Percentiles rank a stretch among this genome's conserved stretches.
phyloP scores from a whole-genome alignment of 2,329 filamentous ascomycete genomes.

The Talaromyces sp. region DNA sequence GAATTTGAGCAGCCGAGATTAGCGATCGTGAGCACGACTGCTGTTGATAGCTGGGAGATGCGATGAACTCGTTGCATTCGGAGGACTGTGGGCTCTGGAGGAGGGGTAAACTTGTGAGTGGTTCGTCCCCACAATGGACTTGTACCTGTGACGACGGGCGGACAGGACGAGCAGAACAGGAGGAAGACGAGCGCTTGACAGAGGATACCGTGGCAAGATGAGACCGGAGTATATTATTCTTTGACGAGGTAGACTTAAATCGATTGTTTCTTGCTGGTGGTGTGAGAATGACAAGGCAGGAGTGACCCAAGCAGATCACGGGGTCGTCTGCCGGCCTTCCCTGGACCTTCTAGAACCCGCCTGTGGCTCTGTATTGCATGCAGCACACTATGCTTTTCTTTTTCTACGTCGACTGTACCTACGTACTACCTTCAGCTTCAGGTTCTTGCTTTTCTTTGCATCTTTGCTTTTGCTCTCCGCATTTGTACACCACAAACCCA shows the following conservation, averaged over 20 bases:
- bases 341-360: conserved; percentile 3
- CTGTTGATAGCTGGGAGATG: neutral
- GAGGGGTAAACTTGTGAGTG: neutral
- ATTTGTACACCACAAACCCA: neutral
- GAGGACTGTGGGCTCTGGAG: neutral
- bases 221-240: neutral
- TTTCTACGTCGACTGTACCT: neutral
- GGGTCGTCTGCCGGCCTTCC: neutral
- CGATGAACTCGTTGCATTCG: neutral
- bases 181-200: neutral
- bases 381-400: neutral
- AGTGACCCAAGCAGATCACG: conserved; percentile 1
- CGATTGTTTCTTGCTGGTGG: neutral
- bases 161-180: neutral
- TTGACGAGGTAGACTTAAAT: neutral
- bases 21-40: conserved; percentile 17
- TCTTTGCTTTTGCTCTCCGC: neutral
- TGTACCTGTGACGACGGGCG: neutral
- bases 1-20: conserved; percentile 16
- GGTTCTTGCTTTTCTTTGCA: neutral
- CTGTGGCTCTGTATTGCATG: neutral
- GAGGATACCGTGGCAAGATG: neutral
- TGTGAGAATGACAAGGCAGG: neutral
- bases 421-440: neutral
- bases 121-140: neutral